These are phyloP conservation scores for Curvularia lunata DNA, from an alignment of 2,329 filamentous ascomycete genomes.

Conservation along the genomic window DNA sequence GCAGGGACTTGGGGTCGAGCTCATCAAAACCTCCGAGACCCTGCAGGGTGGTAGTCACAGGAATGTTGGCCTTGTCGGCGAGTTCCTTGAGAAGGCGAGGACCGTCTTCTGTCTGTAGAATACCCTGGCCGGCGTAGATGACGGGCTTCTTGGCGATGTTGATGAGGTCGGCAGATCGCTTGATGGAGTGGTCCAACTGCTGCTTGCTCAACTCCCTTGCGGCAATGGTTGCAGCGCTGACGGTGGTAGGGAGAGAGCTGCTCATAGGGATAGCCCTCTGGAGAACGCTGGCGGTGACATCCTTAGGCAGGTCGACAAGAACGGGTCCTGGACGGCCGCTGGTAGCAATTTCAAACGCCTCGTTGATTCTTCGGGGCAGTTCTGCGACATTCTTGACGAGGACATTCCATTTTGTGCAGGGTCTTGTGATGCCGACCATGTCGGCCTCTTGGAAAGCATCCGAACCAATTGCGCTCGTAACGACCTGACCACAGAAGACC, in stretches of 20 bases:
- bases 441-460: conserved; percentile 98
- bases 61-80: conserved; percentile 88
- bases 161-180: conserved; percentile 79
- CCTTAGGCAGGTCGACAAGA: conserved; percentile 93
- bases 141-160: conserved; percentile 92
- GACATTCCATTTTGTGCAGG: conserved; percentile 98
- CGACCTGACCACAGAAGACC: conserved; percentile 93
- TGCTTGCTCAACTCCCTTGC: conserved; percentile 74
- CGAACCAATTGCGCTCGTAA: conserved; percentile 86
- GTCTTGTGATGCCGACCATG: conserved; percentile 88
- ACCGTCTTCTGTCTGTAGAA: conserved; percentile 80
- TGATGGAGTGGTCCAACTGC: conserved; percentile 75
- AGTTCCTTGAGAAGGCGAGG: conserved; percentile 81
- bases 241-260: conserved; percentile 74
- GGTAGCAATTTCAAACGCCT: conserved; percentile 97
- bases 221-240: conserved; percentile 83
- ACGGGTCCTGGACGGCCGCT: conserved; percentile 93
- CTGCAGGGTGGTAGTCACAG: conserved; percentile 94
- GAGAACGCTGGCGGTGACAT: conserved; percentile 87
- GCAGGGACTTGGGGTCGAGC: conserved; percentile 88
- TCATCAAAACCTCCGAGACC: conserved; percentile 93
- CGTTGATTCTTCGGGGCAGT: conserved; percentile 90
- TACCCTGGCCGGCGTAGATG: conserved; percentile 92
- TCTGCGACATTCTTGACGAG: conserved; percentile 97
- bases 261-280: conserved; percentile 82